Conservation (phyloP, 148 eudicot species). For the Rhododendron williamsianum region DNA sequence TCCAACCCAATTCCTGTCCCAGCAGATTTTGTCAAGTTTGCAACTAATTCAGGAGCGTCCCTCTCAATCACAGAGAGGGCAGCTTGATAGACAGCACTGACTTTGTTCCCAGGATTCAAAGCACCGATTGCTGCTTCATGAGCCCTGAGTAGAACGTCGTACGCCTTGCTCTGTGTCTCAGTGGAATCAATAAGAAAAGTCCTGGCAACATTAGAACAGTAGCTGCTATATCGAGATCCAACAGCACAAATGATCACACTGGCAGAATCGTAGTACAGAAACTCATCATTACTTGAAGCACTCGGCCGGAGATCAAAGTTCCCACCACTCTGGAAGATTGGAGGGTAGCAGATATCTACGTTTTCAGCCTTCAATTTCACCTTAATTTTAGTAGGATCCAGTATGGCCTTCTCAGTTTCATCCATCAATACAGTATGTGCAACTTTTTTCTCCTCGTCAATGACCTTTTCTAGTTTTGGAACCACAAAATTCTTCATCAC, state of each 20-base stretch:
- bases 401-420: conserved; percentile 67
- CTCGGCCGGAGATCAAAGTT: conserved; percentile 76
- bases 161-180: conserved; percentile 60
- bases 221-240: too few species aligned
- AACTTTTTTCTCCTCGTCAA: conserved; percentile 86
- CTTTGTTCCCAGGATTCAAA: conserved; percentile 57
- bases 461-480: conserved; percentile 70
- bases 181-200: conserved; percentile 61
- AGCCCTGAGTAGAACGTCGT: conserved; percentile 70
- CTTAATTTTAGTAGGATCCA: conserved; percentile 55
- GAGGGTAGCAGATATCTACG: conserved; percentile 94
- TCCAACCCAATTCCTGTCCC: too few species aligned
- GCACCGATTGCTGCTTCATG: conserved; percentile 86
- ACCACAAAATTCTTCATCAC: conserved; percentile 85
- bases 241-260: too few species aligned
- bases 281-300: conserved; percentile 76
- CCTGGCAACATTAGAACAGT: too few species aligned
- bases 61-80: too few species aligned
- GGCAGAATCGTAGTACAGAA: not conserved
- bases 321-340: conserved; percentile 93
- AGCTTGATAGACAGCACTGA: too few species aligned
- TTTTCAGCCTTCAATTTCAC: conserved; percentile 76
- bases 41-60: too few species aligned
- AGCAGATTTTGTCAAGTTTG: too few species aligned
- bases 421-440: conserved; percentile 75